These are phyloP conservation scores for Dendrobium officinale DNA, from an alignment of 106 monocot genomes.

Conservation along the genomic window DNA sequence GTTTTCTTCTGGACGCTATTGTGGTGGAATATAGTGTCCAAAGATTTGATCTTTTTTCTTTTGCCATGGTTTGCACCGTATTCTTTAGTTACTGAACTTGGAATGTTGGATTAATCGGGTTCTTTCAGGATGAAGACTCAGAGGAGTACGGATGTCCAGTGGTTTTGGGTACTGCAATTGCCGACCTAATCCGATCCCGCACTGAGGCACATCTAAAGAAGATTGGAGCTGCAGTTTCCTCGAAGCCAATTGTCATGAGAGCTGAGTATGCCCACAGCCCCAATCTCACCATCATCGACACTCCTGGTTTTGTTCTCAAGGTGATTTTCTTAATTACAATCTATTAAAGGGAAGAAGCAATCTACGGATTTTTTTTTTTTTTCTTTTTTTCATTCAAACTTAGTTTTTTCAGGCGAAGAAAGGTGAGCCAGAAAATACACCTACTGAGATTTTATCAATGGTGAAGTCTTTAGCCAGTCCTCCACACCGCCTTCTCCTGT, in stretches of 20 bases:
- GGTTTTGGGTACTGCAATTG: slow-evolving; percentile 63
- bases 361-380: too few relatives aligned
- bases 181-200: slow-evolving; percentile 79
- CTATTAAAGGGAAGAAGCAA: not conserved
- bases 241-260: slow-evolving; percentile 94
- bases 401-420: slow-evolving; percentile 74
- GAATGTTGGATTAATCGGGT: not conserved
- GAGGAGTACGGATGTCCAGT: slow-evolving; percentile 91
- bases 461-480: slow-evolving; percentile 89
- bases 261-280: slow-evolving; percentile 97
- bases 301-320: slow-evolving; percentile 98
- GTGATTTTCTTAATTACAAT: slow-evolving; percentile 15
- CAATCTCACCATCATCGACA: slow-evolving; percentile 97
- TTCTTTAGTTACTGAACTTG: not conserved
- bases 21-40: too few relatives aligned
- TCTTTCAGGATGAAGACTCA: slow-evolving; percentile 83
- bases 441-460: slow-evolving; percentile 82
- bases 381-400: not conserved
- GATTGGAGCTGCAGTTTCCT: slow-evolving; percentile 63
- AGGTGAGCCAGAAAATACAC: slow-evolving; percentile 85
- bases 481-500: slow-evolving; percentile 83
- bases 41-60: not conserved
- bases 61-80: not conserved
- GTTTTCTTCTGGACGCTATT: not conserved
- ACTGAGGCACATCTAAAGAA: slow-evolving; percentile 82